Evolutionary conservation across 495 filamentous ascomycete species (phyloP).

Genomic region (Hapsidospora chrysogenum): DNA sequence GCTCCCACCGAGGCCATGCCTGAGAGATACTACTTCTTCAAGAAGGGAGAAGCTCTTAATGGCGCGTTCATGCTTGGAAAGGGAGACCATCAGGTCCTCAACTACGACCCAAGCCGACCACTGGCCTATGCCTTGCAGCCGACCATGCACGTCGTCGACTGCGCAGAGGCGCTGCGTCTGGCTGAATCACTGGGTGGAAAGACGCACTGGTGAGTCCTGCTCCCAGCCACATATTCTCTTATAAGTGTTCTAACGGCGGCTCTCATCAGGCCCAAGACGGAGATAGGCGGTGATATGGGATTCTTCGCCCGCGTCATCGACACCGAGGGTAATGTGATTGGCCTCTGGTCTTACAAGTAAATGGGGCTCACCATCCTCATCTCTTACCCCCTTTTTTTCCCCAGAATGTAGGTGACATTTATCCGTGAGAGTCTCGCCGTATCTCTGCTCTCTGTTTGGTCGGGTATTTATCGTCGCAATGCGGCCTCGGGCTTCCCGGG

Average conservation of each 20-base stretch:
- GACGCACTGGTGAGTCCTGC: conserved; percentile 4
- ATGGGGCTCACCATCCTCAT: too few species aligned
- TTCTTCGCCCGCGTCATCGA: conserved; percentile 9
- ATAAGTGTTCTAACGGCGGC: not conserved
- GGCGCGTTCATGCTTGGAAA: conserved; percentile 7
- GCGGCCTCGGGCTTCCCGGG: too few species aligned
- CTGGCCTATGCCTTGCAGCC: conserved; percentile 3
- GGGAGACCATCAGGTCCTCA: conserved; percentile 5
- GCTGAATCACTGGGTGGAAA: conserved; percentile 8
- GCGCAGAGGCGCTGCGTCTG: conserved; percentile 6
- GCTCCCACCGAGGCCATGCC: too few species aligned
- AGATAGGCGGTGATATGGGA: conserved; percentile 9
- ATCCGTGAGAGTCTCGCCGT: too few species aligned
- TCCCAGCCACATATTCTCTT: not conserved
- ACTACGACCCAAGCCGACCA: conserved; percentile 1
- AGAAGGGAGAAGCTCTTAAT: conserved; percentile 4
- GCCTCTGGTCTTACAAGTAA: conserved; percentile 10
- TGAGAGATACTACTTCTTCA: conserved; percentile 6
- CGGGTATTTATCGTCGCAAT: too few species aligned
- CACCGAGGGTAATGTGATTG: conserved; percentile 12
- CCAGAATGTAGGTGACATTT: too few species aligned
- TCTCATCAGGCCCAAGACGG: conserved; percentile 5
- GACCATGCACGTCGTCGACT: conserved; percentile 8
- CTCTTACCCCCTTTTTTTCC: too few species aligned
- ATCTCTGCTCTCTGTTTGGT: too few species aligned